Base-by-base conservation (phyloP, 2,329 filamentous ascomycete species). In the Hortaea sp. region DNA sequence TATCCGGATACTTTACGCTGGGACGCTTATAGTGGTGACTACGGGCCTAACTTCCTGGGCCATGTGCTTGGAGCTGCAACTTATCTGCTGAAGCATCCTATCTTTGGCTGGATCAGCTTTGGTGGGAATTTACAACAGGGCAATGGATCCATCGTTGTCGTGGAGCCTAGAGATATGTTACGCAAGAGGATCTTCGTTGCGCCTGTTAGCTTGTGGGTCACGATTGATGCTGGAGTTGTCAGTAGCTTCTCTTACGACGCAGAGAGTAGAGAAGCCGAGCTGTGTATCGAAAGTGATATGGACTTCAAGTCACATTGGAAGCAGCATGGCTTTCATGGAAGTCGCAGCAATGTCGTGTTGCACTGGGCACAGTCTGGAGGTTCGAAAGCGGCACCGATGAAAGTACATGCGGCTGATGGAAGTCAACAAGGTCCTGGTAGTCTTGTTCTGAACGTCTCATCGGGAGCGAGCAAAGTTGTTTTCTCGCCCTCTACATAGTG, bases 1-100 rank as follows among this genome's bases (percentile, higher is more conserved):
- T 79, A 66, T 55, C 76, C 77, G 0, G 71, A 78, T 32, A 72
- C 73, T 0, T 62, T 80, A 29, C 65, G 64, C 20, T 79, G 77
- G 73, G 77, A 81, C 52, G 69, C 67, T 0, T 76, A 75, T 50
- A 74, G 68, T 6, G 76, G 77, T 1, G 78, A 81, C 56, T 79
- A 79, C 46, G 77, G 77, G 0, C 71, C 69, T 0, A 73, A 70
- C 1, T 77, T 79, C 48, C 47, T 79, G 0, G 77, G 76, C 0
- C 59, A 76, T 39, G 67, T 69, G 0, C 61, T 78, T 0, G 74
- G 70, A 1, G 69, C 73, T 4, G 70, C 68, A 0, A 71, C 71
- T 0, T 79, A 77, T 46, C 61, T 79, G 5, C 68, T 69, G 0
- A 52, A 70, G 0, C 69, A 76, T 46, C 45, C 57, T 0, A 62